Evolutionary conservation across 371 early-diverging fungal genomes (phyloP).

Genomic region (Actinomortierella ambigua): DNA sequence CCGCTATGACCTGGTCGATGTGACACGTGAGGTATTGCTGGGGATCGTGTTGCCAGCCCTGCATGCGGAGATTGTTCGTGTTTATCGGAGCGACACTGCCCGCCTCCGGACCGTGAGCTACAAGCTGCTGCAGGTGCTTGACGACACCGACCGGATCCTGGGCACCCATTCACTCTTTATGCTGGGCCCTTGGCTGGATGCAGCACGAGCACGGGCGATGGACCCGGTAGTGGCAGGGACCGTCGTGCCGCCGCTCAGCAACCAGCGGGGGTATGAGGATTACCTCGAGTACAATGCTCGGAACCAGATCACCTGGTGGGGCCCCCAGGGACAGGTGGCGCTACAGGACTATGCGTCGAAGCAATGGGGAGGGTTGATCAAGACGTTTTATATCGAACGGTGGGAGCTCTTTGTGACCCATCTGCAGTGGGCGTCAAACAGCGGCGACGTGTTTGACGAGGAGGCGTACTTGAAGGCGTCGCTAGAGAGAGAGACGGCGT

Average conservation of each 20-base stretch:
- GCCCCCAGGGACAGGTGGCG: slow-evolving; percentile 12
- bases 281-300: slow-evolving; percentile 37
- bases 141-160: slow-evolving; percentile 21
- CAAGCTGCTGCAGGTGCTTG: slow-evolving; percentile 15
- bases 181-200: slow-evolving; percentile 21
- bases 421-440: slow-evolving; percentile 12
- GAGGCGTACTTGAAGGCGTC: slow-evolving; percentile 16
- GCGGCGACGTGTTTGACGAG: slow-evolving; percentile 8
- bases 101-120: slow-evolving; percentile 22
- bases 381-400: slow-evolving; percentile 25
- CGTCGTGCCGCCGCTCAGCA: background rate
- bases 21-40: slow-evolving; percentile 36
- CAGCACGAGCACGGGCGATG: slow-evolving; percentile 17
- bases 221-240: background rate
- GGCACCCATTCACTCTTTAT: slow-evolving; percentile 20
- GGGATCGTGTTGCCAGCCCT: slow-evolving; percentile 22
- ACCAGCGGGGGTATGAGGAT: slow-evolving; percentile 15
- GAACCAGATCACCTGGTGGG: slow-evolving; percentile 45
- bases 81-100: slow-evolving; percentile 15
- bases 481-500: slow-evolving; percentile 8
- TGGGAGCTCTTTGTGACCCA: slow-evolving; percentile 36
- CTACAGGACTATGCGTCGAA: slow-evolving; percentile 35
- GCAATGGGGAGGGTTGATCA: slow-evolving; percentile 33
- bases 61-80: slow-evolving; percentile 17
- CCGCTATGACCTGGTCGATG: slow-evolving; percentile 41